Conservation (phyloP, 257 asterid genomes). For the Nicotiana obtusifolia region DNA sequence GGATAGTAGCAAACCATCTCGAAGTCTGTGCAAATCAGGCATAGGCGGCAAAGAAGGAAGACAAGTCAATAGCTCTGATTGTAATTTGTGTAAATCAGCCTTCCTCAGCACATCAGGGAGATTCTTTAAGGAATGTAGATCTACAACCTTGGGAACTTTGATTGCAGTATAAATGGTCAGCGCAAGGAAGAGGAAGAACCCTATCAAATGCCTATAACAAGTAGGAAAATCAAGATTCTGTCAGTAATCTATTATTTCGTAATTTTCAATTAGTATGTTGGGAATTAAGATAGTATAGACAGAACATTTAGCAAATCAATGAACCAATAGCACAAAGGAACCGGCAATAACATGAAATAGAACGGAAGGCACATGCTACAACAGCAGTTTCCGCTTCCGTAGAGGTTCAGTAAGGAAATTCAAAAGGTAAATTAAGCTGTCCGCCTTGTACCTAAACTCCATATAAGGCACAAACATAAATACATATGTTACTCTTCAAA, state of each 20-base stretch:
- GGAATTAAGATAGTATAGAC: neutral
- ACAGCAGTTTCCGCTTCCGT: neutral
- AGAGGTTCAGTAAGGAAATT: neutral
- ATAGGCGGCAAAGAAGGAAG: conserved; percentile 75
- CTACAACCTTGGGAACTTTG: conserved; percentile 68
- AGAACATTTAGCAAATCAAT: neutral
- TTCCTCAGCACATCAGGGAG: conserved; percentile 61
- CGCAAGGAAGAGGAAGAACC: conserved; percentile 87
- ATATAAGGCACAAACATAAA: neutral
- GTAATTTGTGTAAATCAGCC: conserved; percentile 71
- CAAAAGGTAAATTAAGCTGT: neutral
- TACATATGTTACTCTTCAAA: neutral
- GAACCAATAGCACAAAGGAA: neutral
- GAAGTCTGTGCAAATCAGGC: conserved; percentile 62
- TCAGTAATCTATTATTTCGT: neutral
- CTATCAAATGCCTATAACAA: conserved; percentile 89
- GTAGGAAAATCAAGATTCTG: neutral
- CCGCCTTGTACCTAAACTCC: neutral
- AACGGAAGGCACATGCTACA: neutral
- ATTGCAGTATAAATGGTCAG: conserved; percentile 87
- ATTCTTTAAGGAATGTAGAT: conserved; percentile 50
- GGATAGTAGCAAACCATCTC: conserved; percentile 51
- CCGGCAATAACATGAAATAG: neutral
- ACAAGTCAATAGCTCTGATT: conserved; percentile 52
- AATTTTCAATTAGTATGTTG: neutral